These are phyloP conservation scores for Penicillium cosmopolitanum DNA, from an alignment of 495 filamentous ascomycete species.

Conservation along the genomic window DNA sequence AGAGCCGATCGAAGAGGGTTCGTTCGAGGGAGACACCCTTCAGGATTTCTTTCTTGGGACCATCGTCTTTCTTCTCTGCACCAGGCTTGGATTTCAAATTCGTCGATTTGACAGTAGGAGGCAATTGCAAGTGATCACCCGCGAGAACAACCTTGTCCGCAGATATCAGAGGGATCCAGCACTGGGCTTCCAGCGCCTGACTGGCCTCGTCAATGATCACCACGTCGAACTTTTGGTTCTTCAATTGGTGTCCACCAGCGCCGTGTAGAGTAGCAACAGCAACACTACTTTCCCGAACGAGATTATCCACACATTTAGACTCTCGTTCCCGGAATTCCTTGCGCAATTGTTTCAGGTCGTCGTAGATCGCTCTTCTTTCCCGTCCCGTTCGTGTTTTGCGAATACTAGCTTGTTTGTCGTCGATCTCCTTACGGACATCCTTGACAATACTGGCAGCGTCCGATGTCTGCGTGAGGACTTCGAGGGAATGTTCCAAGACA, in stretches of 20 bases:
- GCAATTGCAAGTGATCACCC: constrained; percentile 92
- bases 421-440: constrained; percentile 91
- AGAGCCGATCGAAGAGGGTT: constrained; percentile 88
- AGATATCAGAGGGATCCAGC: constrained; percentile 88
- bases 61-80: constrained; percentile 26
- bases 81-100: constrained; percentile 26
- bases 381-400: constrained; percentile 80
- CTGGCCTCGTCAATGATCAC: constrained; percentile 95
- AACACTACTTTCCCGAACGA: constrained; percentile 79
- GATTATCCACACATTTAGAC: constrained; percentile 71
- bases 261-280: constrained; percentile 93
- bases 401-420: constrained; percentile 85
- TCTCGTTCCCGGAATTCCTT: constrained; percentile 90
- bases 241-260: constrained; percentile 82
- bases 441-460: constrained; percentile 89
- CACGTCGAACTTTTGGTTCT: constrained; percentile 83
- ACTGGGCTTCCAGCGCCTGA: constrained; percentile 95
- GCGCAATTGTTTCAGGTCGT: constrained; percentile 79
- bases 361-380: constrained; percentile 82
- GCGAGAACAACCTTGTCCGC: constrained; percentile 88
- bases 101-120: constrained; percentile 86
- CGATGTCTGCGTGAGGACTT: constrained; percentile 88
- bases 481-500: constrained; percentile 85
- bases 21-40: constrained; percentile 67
- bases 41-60: constrained; percentile 28